These are phyloP conservation scores for Neoarthrinium moseri DNA, from an alignment of 2,329 filamentous ascomycete species.

Conservation along the genomic window DNA sequence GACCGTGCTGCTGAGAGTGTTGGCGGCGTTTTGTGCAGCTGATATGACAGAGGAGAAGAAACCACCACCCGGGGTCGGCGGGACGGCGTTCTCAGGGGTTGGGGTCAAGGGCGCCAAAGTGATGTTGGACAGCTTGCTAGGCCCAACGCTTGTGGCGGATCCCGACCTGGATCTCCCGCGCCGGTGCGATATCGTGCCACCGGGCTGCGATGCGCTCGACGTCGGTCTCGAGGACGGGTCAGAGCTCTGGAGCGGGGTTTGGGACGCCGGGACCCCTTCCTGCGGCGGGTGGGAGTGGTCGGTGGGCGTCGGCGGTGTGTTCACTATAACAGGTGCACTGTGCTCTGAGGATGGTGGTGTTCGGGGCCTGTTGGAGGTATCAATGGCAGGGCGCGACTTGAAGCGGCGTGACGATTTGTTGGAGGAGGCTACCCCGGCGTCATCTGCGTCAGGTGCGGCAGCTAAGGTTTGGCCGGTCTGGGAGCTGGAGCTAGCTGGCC, in stretches of 20 bases:
- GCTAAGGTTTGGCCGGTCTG: slow-evolving; percentile 10
- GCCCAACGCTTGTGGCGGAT: slow-evolving; percentile 53
- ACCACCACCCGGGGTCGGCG: slow-evolving; percentile 57
- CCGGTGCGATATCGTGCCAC: slow-evolving; percentile 71
- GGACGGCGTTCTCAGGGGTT: slow-evolving; percentile 62
- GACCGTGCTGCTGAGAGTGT: slow-evolving; percentile 70
- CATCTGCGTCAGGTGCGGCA: slow-evolving; percentile 14
- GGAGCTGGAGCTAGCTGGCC: slow-evolving; percentile 14
- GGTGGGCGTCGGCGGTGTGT: slow-evolving; percentile 65
- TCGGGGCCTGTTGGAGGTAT: slow-evolving; percentile 33
- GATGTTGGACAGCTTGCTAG: slow-evolving; percentile 84
- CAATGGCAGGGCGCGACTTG: slow-evolving; percentile 19
- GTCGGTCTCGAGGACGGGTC: slow-evolving; percentile 35
- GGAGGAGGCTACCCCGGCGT: slow-evolving; percentile 15
- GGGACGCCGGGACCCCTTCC: background rate
- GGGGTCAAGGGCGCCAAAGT: slow-evolving; percentile 73
- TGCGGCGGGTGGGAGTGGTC: slow-evolving; percentile 32
- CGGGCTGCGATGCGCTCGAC: slow-evolving; percentile 62
- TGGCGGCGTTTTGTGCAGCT: slow-evolving; percentile 89
- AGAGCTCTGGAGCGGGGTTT: slow-evolving; percentile 18
- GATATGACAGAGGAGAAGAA: slow-evolving; percentile 96
- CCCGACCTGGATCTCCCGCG: slow-evolving; percentile 45
- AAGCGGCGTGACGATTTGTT: slow-evolving; percentile 16
- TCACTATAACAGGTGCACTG: slow-evolving; percentile 56
- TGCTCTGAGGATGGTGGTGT: slow-evolving; percentile 48